Evolutionary conservation across 352 stramenopile species (phyloP), one percentile per base, ranked within the genome.

Genomic region (Phytophthora citrophthora): DNA sequence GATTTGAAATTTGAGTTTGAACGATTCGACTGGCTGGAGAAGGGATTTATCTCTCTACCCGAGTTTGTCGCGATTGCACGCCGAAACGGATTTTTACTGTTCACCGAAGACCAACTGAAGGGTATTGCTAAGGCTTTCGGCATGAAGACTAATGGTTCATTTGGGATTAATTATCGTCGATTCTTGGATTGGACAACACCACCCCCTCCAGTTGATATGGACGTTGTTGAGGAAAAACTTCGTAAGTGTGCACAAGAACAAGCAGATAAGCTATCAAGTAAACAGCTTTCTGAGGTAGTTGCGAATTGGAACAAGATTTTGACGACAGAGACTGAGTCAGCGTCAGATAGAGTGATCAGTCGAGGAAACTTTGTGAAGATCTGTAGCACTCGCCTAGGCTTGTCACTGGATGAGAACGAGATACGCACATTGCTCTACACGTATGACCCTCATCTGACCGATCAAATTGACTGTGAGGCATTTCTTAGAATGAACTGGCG

Each of bases 151-250:
- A 67, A 72, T 12, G 72, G 71, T 0, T 34, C 58, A 3, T 90
- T 88, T 54, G 81, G 76, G 2, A 78, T 93, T 26, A 87, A 91
- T 31, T 91, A 90, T 46, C 68, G 69, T 3, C 70, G 87, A 34
- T 90, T 91, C 20, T 52, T 93, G 27, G 77, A 91, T 51, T 93
- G 85, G 85, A 81, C 77, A 31, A 88, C 76, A 6, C 82, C 76
- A 15, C 57, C 16, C 47, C 50, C 67, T 13, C 31, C 67, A 18
- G 48, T 73, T 7, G 68, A 77, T 24, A 76, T 90, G 16, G 70
- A 78, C 23, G 60, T 58, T 12, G 57, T 90, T 12, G 81, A 90
- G 36, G 40, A 59, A 20, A 89, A 88, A 36, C 64, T 91, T 8
- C 81, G 73, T 18, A 62, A 62, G n/a, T 75, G 62, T 34, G 82